Evolutionary conservation across 768 basidiomycete genomes (phyloP).

Genomic region (Amanita rubescens): DNA sequence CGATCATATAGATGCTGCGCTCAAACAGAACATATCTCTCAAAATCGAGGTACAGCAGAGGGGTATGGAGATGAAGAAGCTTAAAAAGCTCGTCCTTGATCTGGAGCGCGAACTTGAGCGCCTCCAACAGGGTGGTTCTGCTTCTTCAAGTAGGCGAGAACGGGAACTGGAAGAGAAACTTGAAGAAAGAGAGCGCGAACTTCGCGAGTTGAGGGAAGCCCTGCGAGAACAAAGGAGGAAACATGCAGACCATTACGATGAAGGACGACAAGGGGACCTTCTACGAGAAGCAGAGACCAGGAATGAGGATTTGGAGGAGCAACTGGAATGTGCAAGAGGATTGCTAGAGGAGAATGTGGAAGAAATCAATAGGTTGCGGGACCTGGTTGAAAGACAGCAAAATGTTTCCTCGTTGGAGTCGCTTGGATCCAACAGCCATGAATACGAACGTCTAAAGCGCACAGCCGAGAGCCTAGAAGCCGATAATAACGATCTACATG

Average conservation of each 20-base stretch:
- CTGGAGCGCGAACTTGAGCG: slow-evolving; percentile 75
- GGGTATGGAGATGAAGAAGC: slow-evolving; percentile 85
- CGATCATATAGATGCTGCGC: slow-evolving; percentile 85
- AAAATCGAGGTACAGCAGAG: slow-evolving; percentile 90
- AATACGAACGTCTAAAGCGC: slow-evolving; percentile 37
- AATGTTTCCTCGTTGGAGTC: slow-evolving; percentile 28
- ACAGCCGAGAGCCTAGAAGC: slow-evolving; percentile 51
- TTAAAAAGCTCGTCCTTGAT: slow-evolving; percentile 82
- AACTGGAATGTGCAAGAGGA: slow-evolving; percentile 61
- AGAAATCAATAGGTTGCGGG: slow-evolving; percentile 68
- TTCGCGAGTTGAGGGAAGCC: slow-evolving; percentile 57
- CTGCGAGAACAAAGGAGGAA: slow-evolving; percentile 17
- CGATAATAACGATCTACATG: slow-evolving; percentile 56
- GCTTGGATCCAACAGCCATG: slow-evolving; percentile 31
- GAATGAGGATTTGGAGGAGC: slow-evolving; percentile 64
- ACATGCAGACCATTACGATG: slow-evolving; percentile 36
- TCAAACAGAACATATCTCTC: slow-evolving; percentile 89
- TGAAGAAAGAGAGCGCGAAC: slow-evolving; percentile 64
- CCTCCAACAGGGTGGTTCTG: slow-evolving; percentile 41
- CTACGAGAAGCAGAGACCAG: slow-evolving; percentile 51
- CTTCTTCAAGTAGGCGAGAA: slow-evolving; percentile 44
- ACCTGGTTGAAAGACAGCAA: slow-evolving; percentile 53
- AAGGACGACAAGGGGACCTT: slow-evolving; percentile 44
- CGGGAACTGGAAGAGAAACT: slow-evolving; percentile 72
- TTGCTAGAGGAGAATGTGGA: slow-evolving; percentile 78